phyloP scores from a whole-genome alignment of 2,329 filamentous ascomycete species.

The Trichophyton equinum region DNA sequence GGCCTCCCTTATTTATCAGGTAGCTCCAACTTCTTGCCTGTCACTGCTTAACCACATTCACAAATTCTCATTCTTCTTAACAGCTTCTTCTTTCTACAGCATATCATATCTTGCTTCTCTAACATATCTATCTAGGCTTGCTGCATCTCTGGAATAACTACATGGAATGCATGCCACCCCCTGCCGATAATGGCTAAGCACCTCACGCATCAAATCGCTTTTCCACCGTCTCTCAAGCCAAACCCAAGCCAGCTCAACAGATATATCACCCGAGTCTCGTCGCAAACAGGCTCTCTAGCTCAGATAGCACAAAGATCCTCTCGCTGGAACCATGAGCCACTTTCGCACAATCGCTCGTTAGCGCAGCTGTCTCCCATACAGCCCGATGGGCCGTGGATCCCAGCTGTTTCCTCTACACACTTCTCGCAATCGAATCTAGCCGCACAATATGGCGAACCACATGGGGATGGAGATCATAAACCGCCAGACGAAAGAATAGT shows the following conservation, averaged over 20 bases:
- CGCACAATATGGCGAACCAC: not conserved
- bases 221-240: not conserved
- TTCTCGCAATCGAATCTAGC: conserved; percentile 7
- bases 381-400: conserved; percentile 26
- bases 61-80: not conserved
- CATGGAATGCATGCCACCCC: not conserved
- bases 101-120: not conserved
- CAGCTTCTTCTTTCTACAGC: not conserved
- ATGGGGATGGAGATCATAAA: conserved; percentile 6
- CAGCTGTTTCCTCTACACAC: conserved; percentile 8
- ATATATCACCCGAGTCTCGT: not conserved
- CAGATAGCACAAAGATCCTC: not conserved
- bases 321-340: not conserved
- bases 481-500: conserved; percentile 12
- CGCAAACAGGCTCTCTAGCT: not conserved
- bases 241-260: not conserved
- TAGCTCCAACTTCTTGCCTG: not conserved
- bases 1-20: not conserved
- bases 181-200: conserved; percentile 3
- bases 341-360: conserved; percentile 20
- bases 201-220: not conserved
- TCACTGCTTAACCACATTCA: not conserved
- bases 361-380: conserved; percentile 28
- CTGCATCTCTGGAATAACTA: not conserved
- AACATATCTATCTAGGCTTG: not conserved